Evolutionary conservation across 1,284 basidiomycete species (phyloP).

Genomic region (Cutaneotrichosporon cyanovorans): DNA sequence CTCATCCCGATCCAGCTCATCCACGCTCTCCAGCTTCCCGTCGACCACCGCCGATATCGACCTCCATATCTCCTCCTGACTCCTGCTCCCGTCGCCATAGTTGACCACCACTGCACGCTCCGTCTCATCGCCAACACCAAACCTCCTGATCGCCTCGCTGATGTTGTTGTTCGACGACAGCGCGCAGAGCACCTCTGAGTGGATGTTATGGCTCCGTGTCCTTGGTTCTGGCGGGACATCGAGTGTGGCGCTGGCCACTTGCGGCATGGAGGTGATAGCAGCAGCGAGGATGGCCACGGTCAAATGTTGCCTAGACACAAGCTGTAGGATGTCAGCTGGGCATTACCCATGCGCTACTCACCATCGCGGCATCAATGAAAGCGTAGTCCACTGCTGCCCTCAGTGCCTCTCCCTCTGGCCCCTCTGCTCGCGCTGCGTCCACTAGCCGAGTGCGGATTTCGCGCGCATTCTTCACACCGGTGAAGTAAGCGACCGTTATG

Average conservation of each 20-base stretch:
- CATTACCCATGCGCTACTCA: slow-evolving; percentile 34
- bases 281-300: slow-evolving; percentile 75
- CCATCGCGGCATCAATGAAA: slow-evolving; percentile 67
- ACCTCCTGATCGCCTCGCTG: slow-evolving; percentile 71
- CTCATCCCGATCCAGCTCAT: slow-evolving; percentile 3
- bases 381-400: slow-evolving; percentile 73
- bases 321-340: slow-evolving; percentile 15
- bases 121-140: slow-evolving; percentile 67
- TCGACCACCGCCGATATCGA: slow-evolving; percentile 54
- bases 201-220: slow-evolving; percentile 40
- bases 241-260: slow-evolving; percentile 3
- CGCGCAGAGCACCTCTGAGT: slow-evolving; percentile 77
- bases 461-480: slow-evolving; percentile 57
- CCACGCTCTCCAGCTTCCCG: slow-evolving; percentile 20
- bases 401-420: slow-evolving; percentile 59
- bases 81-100: slow-evolving; percentile 44
- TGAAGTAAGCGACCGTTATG: slow-evolving; percentile 62
- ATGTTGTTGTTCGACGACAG: slow-evolving; percentile 84
- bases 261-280: slow-evolving; percentile 54
- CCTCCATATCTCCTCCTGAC: slow-evolving; percentile 43
- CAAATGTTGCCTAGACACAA: slow-evolving; percentile 53
- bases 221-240: slow-evolving; percentile 15
- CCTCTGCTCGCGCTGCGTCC: slow-evolving; percentile 55
- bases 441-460: slow-evolving; percentile 61
- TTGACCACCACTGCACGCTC: slow-evolving; percentile 65